Evolutionary conservation across 495 filamentous ascomycete genomes (phyloP).

Genomic region (Niebla homalea): DNA sequence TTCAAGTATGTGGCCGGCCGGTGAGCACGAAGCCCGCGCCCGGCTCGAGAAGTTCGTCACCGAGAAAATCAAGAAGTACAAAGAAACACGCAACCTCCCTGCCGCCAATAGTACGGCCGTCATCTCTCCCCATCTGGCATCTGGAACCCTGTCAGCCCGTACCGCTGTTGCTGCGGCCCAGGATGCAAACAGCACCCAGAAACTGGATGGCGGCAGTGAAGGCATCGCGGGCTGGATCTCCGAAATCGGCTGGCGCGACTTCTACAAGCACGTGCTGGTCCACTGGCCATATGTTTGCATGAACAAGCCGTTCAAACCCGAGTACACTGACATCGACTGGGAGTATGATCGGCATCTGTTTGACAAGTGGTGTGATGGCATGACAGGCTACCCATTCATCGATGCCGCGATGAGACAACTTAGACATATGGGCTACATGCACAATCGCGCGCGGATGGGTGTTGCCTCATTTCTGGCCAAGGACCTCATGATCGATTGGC

Average conservation of each 20-base stretch:
- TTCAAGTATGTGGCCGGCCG: constrained; percentile 56
- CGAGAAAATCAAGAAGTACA: constrained; percentile 49
- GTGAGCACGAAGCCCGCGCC: constrained; percentile 59
- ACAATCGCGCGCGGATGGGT: constrained; percentile 83
- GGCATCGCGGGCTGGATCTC: constrained; percentile 71
- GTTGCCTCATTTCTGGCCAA: constrained; percentile 79
- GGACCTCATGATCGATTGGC: constrained; percentile 81
- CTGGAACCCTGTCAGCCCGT: constrained; percentile 64
- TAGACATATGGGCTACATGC: constrained; percentile 61
- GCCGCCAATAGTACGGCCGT: constrained; percentile 49
- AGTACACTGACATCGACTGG: constrained; percentile 74
- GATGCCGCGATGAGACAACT: constrained; percentile 90
- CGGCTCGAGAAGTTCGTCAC: constrained; percentile 59
- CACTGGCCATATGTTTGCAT: constrained; percentile 89
- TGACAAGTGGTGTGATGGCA: constrained; percentile 60
- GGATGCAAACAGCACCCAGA: constrained; percentile 52
- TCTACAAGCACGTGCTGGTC: constrained; percentile 78
- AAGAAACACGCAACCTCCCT: constrained; percentile 47
- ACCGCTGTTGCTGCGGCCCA: constrained; percentile 57
- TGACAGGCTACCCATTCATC: constrained; percentile 75
- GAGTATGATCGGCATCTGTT: constrained; percentile 58
- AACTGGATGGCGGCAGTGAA: constrained; percentile 51
- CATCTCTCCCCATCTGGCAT: constrained; percentile 67
- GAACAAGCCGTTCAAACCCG: constrained; percentile 87
- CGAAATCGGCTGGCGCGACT: constrained; percentile 85